Percentiles rank a stretch among this genome's conserved stretches.
These are phyloP conservation scores for Acanthamoeba healyi DNA, from an alignment of 208 protist species.

Conservation along the genomic window DNA sequence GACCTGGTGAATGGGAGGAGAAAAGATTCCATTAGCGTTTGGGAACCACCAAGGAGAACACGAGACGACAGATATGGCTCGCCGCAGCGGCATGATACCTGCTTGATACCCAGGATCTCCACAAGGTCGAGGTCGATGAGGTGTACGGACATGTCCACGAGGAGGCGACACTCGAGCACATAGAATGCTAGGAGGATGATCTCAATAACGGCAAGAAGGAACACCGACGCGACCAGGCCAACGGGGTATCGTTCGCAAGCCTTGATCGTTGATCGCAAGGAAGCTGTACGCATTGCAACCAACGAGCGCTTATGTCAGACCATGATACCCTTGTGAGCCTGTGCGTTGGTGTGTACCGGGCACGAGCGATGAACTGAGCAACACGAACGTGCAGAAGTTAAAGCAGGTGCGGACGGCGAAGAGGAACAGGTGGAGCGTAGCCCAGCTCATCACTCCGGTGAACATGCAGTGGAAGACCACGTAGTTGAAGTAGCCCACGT, in stretches of 20 bases:
- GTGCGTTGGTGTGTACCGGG: neutral
- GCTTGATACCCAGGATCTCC: constrained; percentile 46
- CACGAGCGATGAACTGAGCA: neutral
- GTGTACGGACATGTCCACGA: constrained; percentile 68
- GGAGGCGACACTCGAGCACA: constrained; percentile 39
- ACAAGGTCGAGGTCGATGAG: constrained; percentile 59
- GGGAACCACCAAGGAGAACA: neutral
- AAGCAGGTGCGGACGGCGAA: neutral
- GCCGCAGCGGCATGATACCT: neutral
- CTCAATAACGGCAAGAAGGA: neutral
- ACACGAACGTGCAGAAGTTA: neutral
- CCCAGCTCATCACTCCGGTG: neutral
- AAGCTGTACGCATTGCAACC: neutral
- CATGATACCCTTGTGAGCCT: too few species aligned
- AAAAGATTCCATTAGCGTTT: neutral
- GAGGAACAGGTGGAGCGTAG: neutral
- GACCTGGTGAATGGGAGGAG: neutral
- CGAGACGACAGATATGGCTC: neutral
- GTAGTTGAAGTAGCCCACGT: constrained; percentile 49
- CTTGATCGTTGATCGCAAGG: neutral
- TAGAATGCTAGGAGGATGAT: constrained; percentile 66
- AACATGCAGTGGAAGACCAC: constrained; percentile 63
- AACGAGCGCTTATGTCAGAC: too few species aligned
- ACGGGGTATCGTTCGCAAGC: neutral
- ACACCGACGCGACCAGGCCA: neutral